Base-by-base conservation (phyloP, 768 basidiomycete species). In the Tephrocybe sp. region DNA sequence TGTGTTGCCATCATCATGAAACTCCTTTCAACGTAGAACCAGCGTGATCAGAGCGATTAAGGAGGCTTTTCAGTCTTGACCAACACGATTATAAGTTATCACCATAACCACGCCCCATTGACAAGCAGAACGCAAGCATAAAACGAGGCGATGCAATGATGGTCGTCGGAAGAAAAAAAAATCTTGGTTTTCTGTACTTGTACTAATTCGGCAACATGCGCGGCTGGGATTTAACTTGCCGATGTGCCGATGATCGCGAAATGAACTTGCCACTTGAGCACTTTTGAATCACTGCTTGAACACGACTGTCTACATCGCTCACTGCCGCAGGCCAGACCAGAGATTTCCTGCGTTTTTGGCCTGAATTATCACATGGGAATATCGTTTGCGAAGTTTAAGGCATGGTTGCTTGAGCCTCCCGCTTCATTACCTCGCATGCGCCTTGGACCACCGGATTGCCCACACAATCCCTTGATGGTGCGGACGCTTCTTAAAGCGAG, bases 31-130 rank as follows among this genome's bases (percentile, higher is more conserved):
- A 79, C 86, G 85, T 90, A 66, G 71, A 64, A 64, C 50, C 43
- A 71, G 65, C 74, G 86, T 78, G 83, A 84, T 84, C 67, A 74
- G 86, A 90, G 88, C 81, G 88, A 90, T 91, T 90, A 90, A 81
- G 66, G 75, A 77, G 88, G 88, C 84, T 68, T 39, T 72, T 69
- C 45, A 44, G 48, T 86, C 78, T 79, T 57, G 67, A 74, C 82
- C 83, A 75, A 72, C 73, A 63, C 60, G 42, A 53, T 43, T 45
- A 57, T 62, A 55, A 56, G 53, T 60, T 56, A 50, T 64, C 79
- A 76, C 73, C 61, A 45, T 57, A 53, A 60, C 76, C 75, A 55
- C 65, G 66, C 59, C 66, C 74, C 73, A 80, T 66, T 41, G 75
- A 73, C 71, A 71, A 77, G 80, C 85, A 79, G 64, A 75, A 87